Conservation (phyloP, 371 early-diverging fungal genomes). For the Mortierella polycephala region DNA sequence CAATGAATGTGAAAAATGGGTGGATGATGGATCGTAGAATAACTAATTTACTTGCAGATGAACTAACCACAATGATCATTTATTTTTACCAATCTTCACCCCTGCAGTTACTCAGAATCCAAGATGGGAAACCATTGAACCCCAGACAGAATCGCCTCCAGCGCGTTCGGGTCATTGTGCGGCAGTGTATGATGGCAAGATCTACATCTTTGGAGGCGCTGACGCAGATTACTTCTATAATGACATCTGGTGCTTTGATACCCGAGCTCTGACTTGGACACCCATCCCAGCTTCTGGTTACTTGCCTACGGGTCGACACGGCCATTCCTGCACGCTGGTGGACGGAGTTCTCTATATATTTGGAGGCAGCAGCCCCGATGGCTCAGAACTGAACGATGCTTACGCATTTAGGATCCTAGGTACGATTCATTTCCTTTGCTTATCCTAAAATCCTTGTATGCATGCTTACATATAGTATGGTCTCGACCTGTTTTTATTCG, state of each 20-base stretch:
- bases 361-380: constrained; percentile 75
- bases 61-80: no score
- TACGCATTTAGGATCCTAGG: constrained; percentile 78
- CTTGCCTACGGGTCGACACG: constrained; percentile 74
- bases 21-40: no score
- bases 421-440: background rate
- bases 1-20: no score
- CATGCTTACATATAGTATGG: no score
- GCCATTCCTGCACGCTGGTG: constrained; percentile 72
- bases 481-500: background rate
- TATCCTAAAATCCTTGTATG: no score
- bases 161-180: constrained; percentile 69
- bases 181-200: constrained; percentile 63
- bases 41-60: no score
- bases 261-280: constrained; percentile 69
- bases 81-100: no score
- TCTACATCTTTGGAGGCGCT: constrained; percentile 82
- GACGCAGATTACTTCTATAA: constrained; percentile 75
- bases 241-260: constrained; percentile 81
- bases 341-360: constrained; percentile 81
- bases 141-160: constrained; percentile 66
- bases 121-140: constrained; percentile 65
- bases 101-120: constrained; percentile 56
- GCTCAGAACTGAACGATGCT: constrained; percentile 73
- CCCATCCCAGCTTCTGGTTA: constrained; percentile 73